A percentile compares a stretch with the other conserved stretches of the same genome.
phyloP scores from a whole-genome alignment of 129 eudicot species.

The Glebionis coronaria region DNA sequence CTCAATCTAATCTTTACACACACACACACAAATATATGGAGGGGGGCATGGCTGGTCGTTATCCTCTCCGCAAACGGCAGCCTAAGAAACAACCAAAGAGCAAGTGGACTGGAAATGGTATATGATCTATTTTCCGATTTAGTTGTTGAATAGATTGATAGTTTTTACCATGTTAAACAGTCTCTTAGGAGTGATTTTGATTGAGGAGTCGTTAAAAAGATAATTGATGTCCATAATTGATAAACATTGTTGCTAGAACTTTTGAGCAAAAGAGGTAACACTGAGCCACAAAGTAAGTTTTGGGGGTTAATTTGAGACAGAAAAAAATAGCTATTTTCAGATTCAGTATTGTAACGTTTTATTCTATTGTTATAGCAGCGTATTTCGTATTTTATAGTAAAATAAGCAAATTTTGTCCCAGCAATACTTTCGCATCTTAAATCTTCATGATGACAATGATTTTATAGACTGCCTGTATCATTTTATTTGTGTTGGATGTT shows the following conservation, averaged over 20 bases:
- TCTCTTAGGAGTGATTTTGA: conserved; percentile 2
- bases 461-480: too few species aligned
- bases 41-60: background rate
- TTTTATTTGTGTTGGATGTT: too few species aligned
- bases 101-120: conserved; percentile 12
- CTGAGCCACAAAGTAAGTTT: too few species aligned
- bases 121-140: background rate
- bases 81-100: background rate
- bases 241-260: background rate
- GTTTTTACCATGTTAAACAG: background rate
- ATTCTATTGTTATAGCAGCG: too few species aligned
- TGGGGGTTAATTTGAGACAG: too few species aligned
- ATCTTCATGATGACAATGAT: too few species aligned
- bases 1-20: background rate
- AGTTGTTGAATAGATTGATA: conserved; percentile 1
- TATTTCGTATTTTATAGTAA: too few species aligned
- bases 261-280: conserved; percentile 1
- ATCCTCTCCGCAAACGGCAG: background rate
- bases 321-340: too few species aligned
- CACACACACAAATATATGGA: background rate
- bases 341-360: too few species aligned
- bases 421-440: too few species aligned
- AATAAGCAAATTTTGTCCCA: too few species aligned
- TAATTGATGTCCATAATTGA: background rate
- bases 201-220: background rate